phyloP scores from a whole-genome alignment of 1,284 basidiomycete genomes.

The Serendipita sp. region DNA sequence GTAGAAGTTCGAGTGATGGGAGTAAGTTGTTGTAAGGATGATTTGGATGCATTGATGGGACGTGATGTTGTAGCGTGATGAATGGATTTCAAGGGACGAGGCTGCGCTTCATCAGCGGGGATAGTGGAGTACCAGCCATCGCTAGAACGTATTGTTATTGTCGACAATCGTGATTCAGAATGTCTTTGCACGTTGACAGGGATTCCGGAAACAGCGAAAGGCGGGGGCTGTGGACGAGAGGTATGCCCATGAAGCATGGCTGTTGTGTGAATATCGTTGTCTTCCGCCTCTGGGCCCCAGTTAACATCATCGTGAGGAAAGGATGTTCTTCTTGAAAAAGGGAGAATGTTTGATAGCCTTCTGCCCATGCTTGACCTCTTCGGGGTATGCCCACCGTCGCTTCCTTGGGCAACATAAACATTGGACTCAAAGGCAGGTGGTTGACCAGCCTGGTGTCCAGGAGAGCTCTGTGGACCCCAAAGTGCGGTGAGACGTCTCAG shows the following conservation, averaged over 20 bases:
- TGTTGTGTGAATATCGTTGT: neutral
- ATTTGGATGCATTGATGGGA: neutral
- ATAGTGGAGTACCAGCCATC: neutral
- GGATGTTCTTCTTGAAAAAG: neutral
- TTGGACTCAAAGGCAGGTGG: too few relatives aligned
- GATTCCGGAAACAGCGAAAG: neutral
- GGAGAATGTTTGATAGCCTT: neutral
- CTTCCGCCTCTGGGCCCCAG: neutral
- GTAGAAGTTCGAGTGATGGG: too few relatives aligned
- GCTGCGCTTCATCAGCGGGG: neutral
- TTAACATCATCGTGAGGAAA: neutral
- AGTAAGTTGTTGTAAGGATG: neutral
- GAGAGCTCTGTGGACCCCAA: too few relatives aligned
- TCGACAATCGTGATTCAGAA: neutral
- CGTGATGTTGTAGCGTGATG: too few relatives aligned
- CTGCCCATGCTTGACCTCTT: neutral
- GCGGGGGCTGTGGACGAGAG: neutral
- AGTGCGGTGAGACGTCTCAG: too few relatives aligned
- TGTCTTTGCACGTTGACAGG: neutral
- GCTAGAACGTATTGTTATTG: constrained; percentile 1
- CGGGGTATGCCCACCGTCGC: neutral
- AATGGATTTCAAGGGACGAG: too few relatives aligned
- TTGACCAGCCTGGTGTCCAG: too few relatives aligned
- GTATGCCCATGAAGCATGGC: neutral
- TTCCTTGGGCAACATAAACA: neutral